Evolutionary conservation across 805 yeast genomes (phyloP).

Genomic region (Schwanniomyces polymorphus): DNA sequence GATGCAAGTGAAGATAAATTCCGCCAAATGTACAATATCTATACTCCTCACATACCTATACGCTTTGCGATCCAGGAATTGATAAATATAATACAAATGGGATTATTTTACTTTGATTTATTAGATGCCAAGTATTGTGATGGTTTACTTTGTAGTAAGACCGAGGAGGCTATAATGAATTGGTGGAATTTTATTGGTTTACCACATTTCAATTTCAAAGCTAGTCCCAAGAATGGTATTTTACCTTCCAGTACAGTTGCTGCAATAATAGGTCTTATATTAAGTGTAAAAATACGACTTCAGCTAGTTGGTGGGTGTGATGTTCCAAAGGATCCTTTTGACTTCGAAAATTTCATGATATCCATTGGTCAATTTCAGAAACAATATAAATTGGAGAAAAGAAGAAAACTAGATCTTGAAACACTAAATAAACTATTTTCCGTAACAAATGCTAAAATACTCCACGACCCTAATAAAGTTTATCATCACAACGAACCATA

Average conservation of each 20-base stretch:
- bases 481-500: conserved; percentile 4
- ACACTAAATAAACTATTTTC: conserved; percentile 45
- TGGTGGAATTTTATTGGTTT: conserved; percentile 86
- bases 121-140: conserved; percentile 72
- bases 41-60: conserved; percentile 49
- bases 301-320: conserved; percentile 38
- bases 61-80: conserved; percentile 72
- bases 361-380: conserved; percentile 80
- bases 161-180: conserved; percentile 64
- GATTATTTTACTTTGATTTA: conserved; percentile 74
- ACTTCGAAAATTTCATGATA: conserved; percentile 63
- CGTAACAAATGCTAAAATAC: conserved; percentile 31
- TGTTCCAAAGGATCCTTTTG: conserved; percentile 83
- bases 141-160: conserved; percentile 78
- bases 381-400: conserved; percentile 53
- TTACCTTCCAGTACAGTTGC: conserved; percentile 71
- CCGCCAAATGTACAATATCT: conserved; percentile 66
- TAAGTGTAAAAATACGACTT: conserved; percentile 68
- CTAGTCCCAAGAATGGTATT: conserved; percentile 50
- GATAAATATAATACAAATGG: conserved; percentile 70
- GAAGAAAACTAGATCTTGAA: conserved; percentile 54
- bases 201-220: conserved; percentile 41
- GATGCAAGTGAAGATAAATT: conserved; percentile 83
- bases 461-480: conserved; percentile 20
- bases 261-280: conserved; percentile 74